Percentiles rank a stretch among this genome's conserved stretches.
Evolutionary conservation across 163 green algal genomes (phyloP).

Genomic region (Scenedesmus sp.): DNA sequence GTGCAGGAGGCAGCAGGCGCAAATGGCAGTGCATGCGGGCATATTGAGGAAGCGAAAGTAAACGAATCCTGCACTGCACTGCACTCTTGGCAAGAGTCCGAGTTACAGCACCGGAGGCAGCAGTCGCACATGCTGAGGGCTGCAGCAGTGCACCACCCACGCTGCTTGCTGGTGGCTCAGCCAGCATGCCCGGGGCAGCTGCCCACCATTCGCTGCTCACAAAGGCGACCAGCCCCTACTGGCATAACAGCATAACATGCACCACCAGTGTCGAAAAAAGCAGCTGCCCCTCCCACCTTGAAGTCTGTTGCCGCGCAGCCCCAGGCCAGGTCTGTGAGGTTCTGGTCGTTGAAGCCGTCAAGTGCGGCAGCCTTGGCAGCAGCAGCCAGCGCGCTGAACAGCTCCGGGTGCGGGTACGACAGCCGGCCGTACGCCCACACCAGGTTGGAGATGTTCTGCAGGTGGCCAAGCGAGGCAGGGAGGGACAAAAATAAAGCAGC

Average conservation of each 20-base stretch:
- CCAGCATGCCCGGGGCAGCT: too few species aligned
- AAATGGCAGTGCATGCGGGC: too few species aligned
- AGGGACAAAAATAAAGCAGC: background rate
- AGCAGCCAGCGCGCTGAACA: slow-evolving; percentile 23
- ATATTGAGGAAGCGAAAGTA: too few species aligned
- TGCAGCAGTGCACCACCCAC: too few species aligned
- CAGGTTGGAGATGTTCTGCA: slow-evolving; percentile 41
- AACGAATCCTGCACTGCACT: background rate
- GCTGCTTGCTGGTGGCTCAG: too few species aligned
- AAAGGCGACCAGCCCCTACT: too few species aligned
- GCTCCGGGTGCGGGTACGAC: background rate
- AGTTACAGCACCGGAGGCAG: background rate
- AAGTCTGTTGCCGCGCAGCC: slow-evolving; percentile 9
- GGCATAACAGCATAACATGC: too few species aligned
- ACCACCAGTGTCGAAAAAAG: background rate
- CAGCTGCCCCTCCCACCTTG: background rate
- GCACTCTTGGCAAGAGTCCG: background rate
- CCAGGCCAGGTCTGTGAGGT: slow-evolving; percentile 51
- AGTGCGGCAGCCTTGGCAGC: slow-evolving; percentile 6
- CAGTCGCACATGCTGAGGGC: background rate
- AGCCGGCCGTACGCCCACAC: slow-evolving; percentile 30
- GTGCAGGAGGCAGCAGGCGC: too few species aligned
- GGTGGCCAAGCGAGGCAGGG: background rate
- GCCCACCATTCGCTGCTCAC: too few species aligned
- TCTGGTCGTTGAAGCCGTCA: slow-evolving; percentile 42